Base-by-base conservation (phyloP, 1,284 basidiomycete genomes). In the Microbotryum silenes-acaulis region DNA sequence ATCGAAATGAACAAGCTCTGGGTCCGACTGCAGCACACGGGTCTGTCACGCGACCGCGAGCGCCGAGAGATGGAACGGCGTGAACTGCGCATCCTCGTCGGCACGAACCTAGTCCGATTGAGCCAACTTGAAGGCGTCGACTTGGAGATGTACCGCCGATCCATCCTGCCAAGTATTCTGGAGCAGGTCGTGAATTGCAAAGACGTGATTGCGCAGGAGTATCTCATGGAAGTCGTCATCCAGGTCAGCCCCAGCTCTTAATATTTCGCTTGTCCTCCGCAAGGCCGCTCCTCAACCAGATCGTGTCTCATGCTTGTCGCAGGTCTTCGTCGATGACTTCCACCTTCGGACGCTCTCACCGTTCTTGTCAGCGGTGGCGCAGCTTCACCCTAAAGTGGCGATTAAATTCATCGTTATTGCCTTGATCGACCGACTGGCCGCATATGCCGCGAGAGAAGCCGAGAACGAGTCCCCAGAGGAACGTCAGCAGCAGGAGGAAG, bases 1-100 rank as follows among this genome's bases (percentile, higher is more conserved):
- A 91, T 97, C 74, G 92, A 97, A 75, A 97, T 96, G 92, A 97
- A 96, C 82, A 97, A 96, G 76, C 85, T 97, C 31, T 97, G 92
- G 92, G 93, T 97, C 2, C 85, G 92, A 50, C 80, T 97, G 25
- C 93, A 97, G 75, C 92, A 97, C 72, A 89, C 93, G 74, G 93
- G 92, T 0, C 91, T 94, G 74, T 93, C 91, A 7, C 83, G 91
- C 51, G 92, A 97, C 75, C 84, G 91, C 57, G 92, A 97, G 75
- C 93, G 93, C 76, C 86, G 93, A 58, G 92, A 97, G 75, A 80
- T 93, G 81, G 92, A 97, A 74, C 85, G 92, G 44, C 84, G 86
- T 61, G 93, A 97, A 70, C 78, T 97, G 55, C 85, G 92, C 9
- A 96, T 97, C 64, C 81, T 97, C 45, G 92, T 97, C 65, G 93